These are phyloP conservation scores for Solanum chmielewskii DNA, from an alignment of 257 asterid species.

Conservation along the genomic window DNA sequence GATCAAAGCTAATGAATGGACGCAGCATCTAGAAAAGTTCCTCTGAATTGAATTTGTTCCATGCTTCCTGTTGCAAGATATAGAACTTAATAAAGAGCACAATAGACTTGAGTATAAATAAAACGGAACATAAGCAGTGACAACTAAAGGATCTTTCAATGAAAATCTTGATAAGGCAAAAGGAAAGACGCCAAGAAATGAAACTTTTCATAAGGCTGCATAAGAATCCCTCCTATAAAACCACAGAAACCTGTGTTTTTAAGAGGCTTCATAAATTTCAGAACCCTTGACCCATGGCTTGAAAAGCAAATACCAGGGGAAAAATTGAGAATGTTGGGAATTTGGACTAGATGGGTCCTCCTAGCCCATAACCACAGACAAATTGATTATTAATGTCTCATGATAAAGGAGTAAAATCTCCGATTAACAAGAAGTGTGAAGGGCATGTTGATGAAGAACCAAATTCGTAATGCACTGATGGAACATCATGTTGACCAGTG, in stretches of 20 bases:
- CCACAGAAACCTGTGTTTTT: background rate
- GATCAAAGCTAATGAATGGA: slow-evolving; percentile 13
- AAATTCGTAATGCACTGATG: background rate
- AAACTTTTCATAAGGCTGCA: background rate
- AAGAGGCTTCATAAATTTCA: background rate
- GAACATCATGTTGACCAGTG: background rate
- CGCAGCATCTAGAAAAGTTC: slow-evolving; percentile 71
- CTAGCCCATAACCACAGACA: background rate
- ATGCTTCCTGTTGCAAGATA: slow-evolving; percentile 62
- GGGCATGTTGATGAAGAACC: background rate
- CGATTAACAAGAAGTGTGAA: background rate
- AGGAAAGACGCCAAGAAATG: background rate
- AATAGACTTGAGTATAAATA: background rate
- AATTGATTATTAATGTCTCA: background rate
- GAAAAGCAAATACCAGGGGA: background rate
- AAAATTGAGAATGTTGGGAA: background rate
- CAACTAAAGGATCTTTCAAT: background rate
- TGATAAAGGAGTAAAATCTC: background rate
- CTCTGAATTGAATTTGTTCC: slow-evolving; percentile 99
- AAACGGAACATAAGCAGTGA: background rate
- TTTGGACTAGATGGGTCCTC: background rate
- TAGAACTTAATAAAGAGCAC: background rate
- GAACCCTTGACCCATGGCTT: background rate
- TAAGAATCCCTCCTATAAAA: background rate
- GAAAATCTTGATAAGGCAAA: background rate